These are phyloP conservation scores for Hibiscus syriacus DNA, from an alignment of 345 rosid genomes.

Conservation along the genomic window DNA sequence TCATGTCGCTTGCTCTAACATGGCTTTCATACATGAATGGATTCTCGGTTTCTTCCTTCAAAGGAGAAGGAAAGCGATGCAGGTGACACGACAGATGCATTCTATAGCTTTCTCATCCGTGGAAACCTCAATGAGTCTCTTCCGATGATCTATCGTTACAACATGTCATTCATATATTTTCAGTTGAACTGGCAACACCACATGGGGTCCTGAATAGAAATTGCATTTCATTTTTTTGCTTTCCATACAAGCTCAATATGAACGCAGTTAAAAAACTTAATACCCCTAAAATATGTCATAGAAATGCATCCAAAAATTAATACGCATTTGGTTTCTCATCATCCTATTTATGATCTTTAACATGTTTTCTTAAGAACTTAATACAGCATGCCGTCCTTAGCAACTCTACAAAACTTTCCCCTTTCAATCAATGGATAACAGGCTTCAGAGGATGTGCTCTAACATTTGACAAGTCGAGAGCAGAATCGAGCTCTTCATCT, in stretches of 20 bases:
- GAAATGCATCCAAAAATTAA: not conserved
- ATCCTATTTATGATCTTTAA: not conserved
- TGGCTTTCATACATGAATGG: not conserved
- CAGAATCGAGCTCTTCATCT: constrained; percentile 81
- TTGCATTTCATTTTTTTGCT: not conserved
- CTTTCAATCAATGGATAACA: constrained; percentile 54
- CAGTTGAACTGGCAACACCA: not conserved
- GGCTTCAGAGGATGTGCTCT: constrained; percentile 98
- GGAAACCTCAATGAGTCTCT: constrained; percentile 33
- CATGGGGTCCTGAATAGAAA: not conserved
- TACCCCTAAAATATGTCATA: not conserved
- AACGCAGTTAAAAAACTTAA: not conserved
- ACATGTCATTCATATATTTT: no score
- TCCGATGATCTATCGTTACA: constrained; percentile 19
- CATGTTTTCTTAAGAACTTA: not conserved
- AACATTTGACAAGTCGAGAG: constrained; percentile 62
- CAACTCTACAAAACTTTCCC: not conserved
- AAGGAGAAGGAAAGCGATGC: constrained; percentile 12
- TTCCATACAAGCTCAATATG: not conserved
- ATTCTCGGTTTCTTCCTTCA: constrained; percentile 8
- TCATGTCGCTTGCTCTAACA: not conserved
- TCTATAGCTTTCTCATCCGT: constrained; percentile 40
- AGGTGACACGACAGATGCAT: constrained; percentile 27
- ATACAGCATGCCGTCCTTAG: not conserved
- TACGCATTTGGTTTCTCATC: not conserved